These are phyloP conservation scores for Calocera cornea DNA, from an alignment of 768 basidiomycete genomes.

Conservation along the genomic window DNA sequence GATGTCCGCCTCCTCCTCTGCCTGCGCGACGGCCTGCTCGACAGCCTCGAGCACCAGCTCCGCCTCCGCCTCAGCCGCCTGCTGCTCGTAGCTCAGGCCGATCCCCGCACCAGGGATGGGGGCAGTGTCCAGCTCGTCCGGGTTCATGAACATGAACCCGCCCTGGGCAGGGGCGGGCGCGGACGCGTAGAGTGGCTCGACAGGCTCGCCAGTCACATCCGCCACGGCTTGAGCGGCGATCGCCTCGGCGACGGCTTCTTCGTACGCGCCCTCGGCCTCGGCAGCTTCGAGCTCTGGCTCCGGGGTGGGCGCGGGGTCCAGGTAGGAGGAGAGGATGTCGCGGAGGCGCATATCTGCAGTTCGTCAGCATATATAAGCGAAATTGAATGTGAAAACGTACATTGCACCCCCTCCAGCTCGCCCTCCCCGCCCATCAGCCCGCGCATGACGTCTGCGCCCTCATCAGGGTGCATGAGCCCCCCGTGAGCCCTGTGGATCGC, in stretches of 20 bases:
- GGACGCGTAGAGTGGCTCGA: neutral
- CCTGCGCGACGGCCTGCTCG: neutral
- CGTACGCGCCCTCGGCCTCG: neutral
- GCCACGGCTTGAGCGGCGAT: neutral
- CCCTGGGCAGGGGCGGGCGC: neutral
- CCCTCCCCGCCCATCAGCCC: neutral
- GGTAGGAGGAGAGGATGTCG: slow-evolving; percentile 11
- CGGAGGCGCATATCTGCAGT: slow-evolving; percentile 2
- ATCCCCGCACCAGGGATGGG: neutral
- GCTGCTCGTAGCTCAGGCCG: neutral
- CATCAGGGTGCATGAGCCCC: neutral
- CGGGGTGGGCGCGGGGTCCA: slow-evolving; percentile 7
- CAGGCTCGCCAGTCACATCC: neutral
- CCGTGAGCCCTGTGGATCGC: neutral
- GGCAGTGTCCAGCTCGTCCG: neutral
- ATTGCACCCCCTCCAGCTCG: neutral
- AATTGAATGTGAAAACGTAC: neutral
- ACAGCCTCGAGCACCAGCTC: neutral
- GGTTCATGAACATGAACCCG: slow-evolving; percentile 5
- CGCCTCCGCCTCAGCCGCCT: neutral
- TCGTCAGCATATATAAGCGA: too few relatives aligned
- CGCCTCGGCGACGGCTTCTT: neutral
- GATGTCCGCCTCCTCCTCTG: neutral
- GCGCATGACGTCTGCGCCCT: neutral
- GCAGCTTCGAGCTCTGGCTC: neutral